Conservation (phyloP, 495 filamentous ascomycete species). For the Talaromyces nanjingensis region DNA sequence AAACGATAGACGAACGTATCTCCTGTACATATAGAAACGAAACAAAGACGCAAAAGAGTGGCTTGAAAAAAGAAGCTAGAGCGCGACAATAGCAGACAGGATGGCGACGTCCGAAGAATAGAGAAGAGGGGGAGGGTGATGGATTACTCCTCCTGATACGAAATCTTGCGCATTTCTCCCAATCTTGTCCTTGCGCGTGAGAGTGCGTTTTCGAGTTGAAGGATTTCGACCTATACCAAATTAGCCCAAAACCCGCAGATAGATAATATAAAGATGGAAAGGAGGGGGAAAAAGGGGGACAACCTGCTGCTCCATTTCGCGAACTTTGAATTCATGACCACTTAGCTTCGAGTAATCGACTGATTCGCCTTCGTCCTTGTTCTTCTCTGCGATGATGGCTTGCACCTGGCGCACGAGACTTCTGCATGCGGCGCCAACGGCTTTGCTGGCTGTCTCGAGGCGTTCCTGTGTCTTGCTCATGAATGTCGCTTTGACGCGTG, state of each 20-base stretch:
- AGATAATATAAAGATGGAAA: background rate
- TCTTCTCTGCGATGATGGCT: conserved; percentile 80
- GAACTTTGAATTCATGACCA: conserved; percentile 93
- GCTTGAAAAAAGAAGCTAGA: too few species aligned
- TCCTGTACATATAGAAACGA: background rate
- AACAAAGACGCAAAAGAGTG: too few species aligned
- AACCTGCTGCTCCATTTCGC: conserved; percentile 99
- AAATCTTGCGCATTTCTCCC: conserved; percentile 98
- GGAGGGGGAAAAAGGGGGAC: conserved; percentile 18
- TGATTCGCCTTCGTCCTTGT: conserved; percentile 64
- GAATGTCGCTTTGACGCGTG: conserved; percentile 93
- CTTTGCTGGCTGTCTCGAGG: conserved; percentile 86
- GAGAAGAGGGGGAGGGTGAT: conserved; percentile 5
- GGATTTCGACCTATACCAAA: conserved; percentile 76
- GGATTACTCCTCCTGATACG: conserved; percentile 76
- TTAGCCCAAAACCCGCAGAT: background rate
- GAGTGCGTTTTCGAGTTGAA: conserved; percentile 87
- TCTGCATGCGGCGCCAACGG: conserved; percentile 82
- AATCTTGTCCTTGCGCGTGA: conserved; percentile 73
- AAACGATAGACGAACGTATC: background rate
- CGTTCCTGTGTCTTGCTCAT: conserved; percentile 94
- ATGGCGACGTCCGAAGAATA: too few species aligned
- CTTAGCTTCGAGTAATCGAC: conserved; percentile 84
- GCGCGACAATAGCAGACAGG: too few species aligned
- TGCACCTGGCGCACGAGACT: conserved; percentile 89